These are phyloP conservation scores for Ensete glaucum DNA, from an alignment of 176 grass and related monocot genomes.

Conservation along the genomic window DNA sequence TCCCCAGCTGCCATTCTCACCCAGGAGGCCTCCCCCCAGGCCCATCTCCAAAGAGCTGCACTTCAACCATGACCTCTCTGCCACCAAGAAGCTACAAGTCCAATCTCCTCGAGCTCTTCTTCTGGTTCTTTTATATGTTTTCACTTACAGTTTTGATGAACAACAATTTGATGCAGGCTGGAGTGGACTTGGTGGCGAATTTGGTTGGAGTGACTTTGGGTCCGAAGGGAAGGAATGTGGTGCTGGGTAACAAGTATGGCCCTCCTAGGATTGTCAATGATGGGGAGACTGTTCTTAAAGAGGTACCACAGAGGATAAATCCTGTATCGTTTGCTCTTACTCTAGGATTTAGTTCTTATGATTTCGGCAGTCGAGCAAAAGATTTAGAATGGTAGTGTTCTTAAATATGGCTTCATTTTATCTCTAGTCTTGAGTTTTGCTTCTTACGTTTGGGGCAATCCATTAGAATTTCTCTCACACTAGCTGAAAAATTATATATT, in stretches of 20 bases:
- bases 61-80: conserved; percentile 85
- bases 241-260: conserved; percentile 83
- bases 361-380: not conserved
- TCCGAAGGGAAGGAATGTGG: conserved; percentile 87
- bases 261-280: conserved; percentile 94
- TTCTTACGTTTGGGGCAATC: not conserved
- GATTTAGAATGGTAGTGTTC: not conserved
- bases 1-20: conserved; percentile 66
- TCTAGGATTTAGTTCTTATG: not conserved
- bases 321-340: not conserved
- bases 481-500: too few species aligned
- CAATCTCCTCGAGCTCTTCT: not conserved
- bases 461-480: not conserved
- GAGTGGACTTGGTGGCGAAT: conserved; percentile 74
- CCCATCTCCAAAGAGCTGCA: conserved; percentile 77
- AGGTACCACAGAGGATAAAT: conserved; percentile 32
- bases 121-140: too few species aligned
- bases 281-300: conserved; percentile 83
- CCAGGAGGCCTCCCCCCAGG: conserved; percentile 42
- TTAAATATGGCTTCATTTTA: not conserved
- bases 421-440: not conserved
- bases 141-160: not conserved
- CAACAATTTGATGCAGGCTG: conserved; percentile 29
- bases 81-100: conserved; percentile 86
- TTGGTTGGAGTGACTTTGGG: conserved; percentile 88